Evolutionary conservation across 2,329 filamentous ascomycete genomes (phyloP), one percentile per base, ranked within the genome.

Genomic region (Claviceps arundinis): DNA sequence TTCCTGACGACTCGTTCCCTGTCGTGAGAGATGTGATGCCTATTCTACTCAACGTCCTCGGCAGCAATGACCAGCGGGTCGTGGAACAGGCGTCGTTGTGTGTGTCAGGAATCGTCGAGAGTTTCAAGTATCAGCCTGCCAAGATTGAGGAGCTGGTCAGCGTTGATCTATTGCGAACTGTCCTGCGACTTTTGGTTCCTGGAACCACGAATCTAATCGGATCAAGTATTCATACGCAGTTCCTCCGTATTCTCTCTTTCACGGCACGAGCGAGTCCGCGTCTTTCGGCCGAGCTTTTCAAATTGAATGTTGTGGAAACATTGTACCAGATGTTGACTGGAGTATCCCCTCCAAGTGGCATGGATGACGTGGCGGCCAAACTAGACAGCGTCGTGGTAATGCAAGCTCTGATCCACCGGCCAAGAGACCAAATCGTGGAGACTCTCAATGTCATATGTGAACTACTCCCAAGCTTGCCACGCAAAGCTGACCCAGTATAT

Each of bases 371-470:
- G 53, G 85, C 83, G 34, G 85, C 81, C 40, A 95, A 94, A 69
- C 85, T 97, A 57, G 91, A 97, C 68, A 95, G 89, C 63, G 91
- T 97, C 52, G 81, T 98, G 46, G 93, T 98, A 61, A 98, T 98
- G 94, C 93, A 98, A 70, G 89, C 94, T 40, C 76, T 98, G 56
- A 95, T 98, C 50, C 93, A 97, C 64, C 84, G 91, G 42, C 93
- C 93, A 6, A 84, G 90, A 52, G 94, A 98, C 59, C 93, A 98
- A 68, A 87, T 98, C 17, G 93, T 91, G 59, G 93, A 98, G 72
- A 96, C 94, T 1, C 77, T 98, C 56, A 97, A 97, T 64, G 89
- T 98, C 57, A 89, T 98, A 57, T 96, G 93, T 71, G 93, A 98
- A 70, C 74, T 98, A 34, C 76, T 98, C 38, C 90, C 91, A 1